Percentiles rank a stretch among this genome's conserved stretches.
Conservation (phyloP, 2,329 filamentous ascomycete genomes). For the Botrytis galanthina region DNA sequence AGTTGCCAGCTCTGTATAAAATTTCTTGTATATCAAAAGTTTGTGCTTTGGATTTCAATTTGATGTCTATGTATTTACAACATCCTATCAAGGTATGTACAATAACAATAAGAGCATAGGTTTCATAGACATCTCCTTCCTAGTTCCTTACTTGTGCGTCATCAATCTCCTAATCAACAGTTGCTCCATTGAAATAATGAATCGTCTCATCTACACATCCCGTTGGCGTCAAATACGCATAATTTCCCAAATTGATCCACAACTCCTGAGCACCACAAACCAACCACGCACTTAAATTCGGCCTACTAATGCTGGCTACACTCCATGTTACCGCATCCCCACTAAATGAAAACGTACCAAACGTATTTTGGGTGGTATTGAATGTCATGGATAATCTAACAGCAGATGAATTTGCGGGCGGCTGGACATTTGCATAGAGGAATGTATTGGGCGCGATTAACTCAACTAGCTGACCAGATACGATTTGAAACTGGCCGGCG, state of each 20-base stretch:
- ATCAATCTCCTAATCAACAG: conserved; percentile 28
- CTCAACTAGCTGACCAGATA: conserved; percentile 53
- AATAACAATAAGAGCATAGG: not conserved
- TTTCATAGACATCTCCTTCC: not conserved
- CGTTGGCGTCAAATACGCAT: conserved; percentile 54
- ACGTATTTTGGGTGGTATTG: conserved; percentile 49
- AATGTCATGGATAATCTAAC: conserved; percentile 53
- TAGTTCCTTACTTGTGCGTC: not conserved
- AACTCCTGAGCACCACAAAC: conserved; percentile 52
- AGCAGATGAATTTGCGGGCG: conserved; percentile 42
- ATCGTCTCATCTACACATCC: conserved; percentile 60
- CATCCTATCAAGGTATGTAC: conserved; percentile 16
- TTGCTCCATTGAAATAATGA: conserved; percentile 45
- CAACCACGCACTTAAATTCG: conserved; percentile 58
- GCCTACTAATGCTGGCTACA: conserved; percentile 47
- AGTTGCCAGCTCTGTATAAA: not conserved
- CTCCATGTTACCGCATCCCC: conserved; percentile 59
- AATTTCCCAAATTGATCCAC: conserved; percentile 59
- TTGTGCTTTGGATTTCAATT: not conserved
- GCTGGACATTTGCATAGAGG: conserved; percentile 33
- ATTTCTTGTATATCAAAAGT: conserved; percentile 6
- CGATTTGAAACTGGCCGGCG: conserved; percentile 58
- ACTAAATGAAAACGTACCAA: conserved; percentile 55
- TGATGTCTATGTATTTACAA: conserved; percentile 3
- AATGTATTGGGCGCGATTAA: conserved; percentile 40